Evolutionary conservation across 176 grass and related monocot species (phyloP).

Genomic region (Ananas comosus): DNA sequence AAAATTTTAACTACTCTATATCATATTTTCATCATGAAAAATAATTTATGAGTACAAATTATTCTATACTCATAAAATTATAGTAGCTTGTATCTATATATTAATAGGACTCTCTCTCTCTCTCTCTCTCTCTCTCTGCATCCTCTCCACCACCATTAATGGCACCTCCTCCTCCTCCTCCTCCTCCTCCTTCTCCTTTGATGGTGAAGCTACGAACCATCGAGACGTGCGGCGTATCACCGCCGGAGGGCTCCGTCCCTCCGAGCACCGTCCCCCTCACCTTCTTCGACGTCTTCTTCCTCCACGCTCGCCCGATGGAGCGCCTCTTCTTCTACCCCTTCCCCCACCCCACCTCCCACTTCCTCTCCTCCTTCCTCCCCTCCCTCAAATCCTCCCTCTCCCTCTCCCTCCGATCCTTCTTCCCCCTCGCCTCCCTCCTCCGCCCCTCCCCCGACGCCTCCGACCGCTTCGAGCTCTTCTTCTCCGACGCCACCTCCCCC

Average conservation of each 20-base stretch:
- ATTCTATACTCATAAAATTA: no score
- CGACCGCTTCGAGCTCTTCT: constrained; percentile 23
- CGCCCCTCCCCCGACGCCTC: constrained; percentile 1
- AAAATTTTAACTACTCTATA: no score
- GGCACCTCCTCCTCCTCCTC: no score
- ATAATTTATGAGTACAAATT: no score
- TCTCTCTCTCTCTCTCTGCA: no score
- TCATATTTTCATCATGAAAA: no score
- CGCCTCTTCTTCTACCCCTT: constrained; percentile 33
- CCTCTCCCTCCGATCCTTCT: constrained; percentile 15
- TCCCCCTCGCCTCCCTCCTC: constrained; percentile 20
- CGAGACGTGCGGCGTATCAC: constrained; percentile 1
- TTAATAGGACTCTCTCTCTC: no score
- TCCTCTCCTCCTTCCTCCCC: not conserved
- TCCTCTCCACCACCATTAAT: no score
- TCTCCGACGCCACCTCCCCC: constrained; percentile 12
- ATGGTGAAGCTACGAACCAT: constrained; percentile 2
- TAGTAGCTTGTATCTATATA: no score
- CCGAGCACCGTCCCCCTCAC: constrained; percentile 23
- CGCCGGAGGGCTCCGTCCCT: constrained; percentile 1
- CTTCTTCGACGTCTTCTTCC: constrained; percentile 27
- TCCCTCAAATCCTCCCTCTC: constrained; percentile 20
- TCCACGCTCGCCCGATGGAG: constrained; percentile 16
- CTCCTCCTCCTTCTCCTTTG: no score
- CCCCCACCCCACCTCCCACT: not conserved